phyloP scores from a whole-genome alignment of 2,329 filamentous ascomycete species.

The Proliferodiscus dingleyae region DNA sequence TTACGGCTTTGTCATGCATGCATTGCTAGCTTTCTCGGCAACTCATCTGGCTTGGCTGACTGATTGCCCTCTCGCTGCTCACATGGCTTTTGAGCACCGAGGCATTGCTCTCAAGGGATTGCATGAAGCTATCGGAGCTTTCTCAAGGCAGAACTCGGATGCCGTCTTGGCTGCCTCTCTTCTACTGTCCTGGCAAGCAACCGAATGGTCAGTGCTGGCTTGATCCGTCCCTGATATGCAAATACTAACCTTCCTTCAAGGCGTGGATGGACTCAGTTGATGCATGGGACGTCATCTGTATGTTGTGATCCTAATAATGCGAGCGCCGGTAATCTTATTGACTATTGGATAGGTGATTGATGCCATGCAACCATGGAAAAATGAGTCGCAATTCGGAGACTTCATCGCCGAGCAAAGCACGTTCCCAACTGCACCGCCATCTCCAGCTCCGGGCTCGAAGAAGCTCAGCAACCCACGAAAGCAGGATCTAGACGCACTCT shows the following conservation, averaged over 20 bases:
- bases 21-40: conserved; percentile 87
- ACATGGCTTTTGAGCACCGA: conserved; percentile 85
- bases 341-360: conserved; percentile 65
- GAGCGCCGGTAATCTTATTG: neutral
- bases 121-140: conserved; percentile 78
- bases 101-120: conserved; percentile 81
- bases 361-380: conserved; percentile 87
- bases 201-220: conserved; percentile 71
- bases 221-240: conserved; percentile 22
- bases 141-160: conserved; percentile 83
- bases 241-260: conserved; percentile 46
- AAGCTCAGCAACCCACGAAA: conserved; percentile 56
- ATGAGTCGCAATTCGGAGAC: conserved; percentile 80
- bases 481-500: conserved; percentile 66
- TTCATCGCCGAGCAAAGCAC: conserved; percentile 77
- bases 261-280: conserved; percentile 88
- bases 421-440: conserved; percentile 62
- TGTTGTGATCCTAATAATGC: conserved; percentile 34
- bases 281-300: conserved; percentile 86
- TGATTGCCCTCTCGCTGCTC: conserved; percentile 76
- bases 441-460: conserved; percentile 56
- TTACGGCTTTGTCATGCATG: conserved; percentile 88
- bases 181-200: conserved; percentile 91
- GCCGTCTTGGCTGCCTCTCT: conserved; percentile 88
- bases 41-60: conserved; percentile 89